Evolutionary conservation across 345 rosid genomes (phyloP).

Genomic region (Salix suchowensis): DNA sequence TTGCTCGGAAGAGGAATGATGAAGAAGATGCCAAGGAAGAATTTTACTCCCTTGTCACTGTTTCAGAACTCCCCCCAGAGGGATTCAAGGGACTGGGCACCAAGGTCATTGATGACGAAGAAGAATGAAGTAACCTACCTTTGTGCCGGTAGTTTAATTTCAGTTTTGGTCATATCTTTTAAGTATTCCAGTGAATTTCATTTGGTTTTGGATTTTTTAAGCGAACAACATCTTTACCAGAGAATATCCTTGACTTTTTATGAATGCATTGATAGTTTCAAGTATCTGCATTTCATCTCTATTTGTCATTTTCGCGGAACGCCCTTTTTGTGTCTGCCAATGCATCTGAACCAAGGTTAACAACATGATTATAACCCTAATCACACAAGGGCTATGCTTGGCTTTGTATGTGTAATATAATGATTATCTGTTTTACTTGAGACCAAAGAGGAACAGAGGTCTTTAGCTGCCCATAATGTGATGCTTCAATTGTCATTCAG

Average conservation of each 20-base stretch:
- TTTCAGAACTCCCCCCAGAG: constrained; percentile 14
- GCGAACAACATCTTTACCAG: background rate
- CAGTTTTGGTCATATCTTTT: background rate
- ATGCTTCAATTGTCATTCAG: background rate
- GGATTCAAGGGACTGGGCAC: constrained; percentile 12
- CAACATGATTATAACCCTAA: background rate
- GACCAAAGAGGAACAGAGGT: background rate
- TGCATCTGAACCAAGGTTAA: background rate
- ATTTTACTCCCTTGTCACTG: constrained; percentile 46
- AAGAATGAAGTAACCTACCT: constrained; percentile 2
- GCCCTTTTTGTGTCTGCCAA: background rate
- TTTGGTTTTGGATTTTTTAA: background rate
- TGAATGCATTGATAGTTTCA: background rate
- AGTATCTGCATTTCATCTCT: background rate
- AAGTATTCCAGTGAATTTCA: background rate
- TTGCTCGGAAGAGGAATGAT: constrained; percentile 74
- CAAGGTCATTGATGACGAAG: constrained; percentile 16
- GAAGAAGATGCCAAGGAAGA: constrained; percentile 88
- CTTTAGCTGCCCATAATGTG: background rate
- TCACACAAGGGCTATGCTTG: background rate
- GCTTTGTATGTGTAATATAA: background rate
- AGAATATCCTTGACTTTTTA: background rate
- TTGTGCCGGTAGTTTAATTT: background rate
- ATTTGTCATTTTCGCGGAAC: too few species aligned
- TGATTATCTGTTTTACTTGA: background rate